Evolutionary conservation across 2,329 filamentous ascomycete genomes (phyloP), one percentile per base, ranked within the genome.

Genomic region (Pseudophaeomoniella oleicola): DNA sequence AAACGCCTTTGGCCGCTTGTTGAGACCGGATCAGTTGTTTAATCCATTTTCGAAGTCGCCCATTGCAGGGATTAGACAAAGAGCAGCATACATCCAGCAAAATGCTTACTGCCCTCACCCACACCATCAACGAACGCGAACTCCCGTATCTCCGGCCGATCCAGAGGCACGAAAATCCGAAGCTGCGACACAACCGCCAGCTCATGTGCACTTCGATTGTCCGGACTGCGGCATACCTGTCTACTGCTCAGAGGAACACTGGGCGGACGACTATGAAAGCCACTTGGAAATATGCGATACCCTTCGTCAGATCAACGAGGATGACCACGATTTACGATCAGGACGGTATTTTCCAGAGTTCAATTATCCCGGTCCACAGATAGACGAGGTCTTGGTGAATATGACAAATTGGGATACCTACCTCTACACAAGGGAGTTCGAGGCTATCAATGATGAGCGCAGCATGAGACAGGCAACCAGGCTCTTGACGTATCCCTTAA

Each of bases 381-480:
- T 94, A 55, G 87, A 94, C 45, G 88, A 94, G 56, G 83, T 86
- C 19, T 70, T 90, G 46, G 75, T 94, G 46, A 98, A 98, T 60
- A 87, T 98, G 81, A 93, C 81, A 31, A 98, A 92, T 57, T 98
- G 90, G 90, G 90, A 98, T 58, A 96, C 90, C 0, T 84, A 92
- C 49, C 66, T 98, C 52, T 98, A 94, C 55, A 42, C 38, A 3
- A 72, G 90, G 50, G 81, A 93, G 50, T 96, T 90, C 50, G 73
- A 80, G 46, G 92, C 92, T 4, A 78, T 98, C 53, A 86, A 98
- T 55, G 77, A 86, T 42, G 87, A 94, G 54, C 74, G 88, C 40
- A 80, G 78, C 50, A 81, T 98, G 77, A 72, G 90, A 41, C 92
- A 98, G 59, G 87, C 86, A 16, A 98, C 90, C 2, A 75, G 86